phyloP scores from a whole-genome alignment of 2,329 filamentous ascomycete species.

The Cercospora brassicicola region DNA sequence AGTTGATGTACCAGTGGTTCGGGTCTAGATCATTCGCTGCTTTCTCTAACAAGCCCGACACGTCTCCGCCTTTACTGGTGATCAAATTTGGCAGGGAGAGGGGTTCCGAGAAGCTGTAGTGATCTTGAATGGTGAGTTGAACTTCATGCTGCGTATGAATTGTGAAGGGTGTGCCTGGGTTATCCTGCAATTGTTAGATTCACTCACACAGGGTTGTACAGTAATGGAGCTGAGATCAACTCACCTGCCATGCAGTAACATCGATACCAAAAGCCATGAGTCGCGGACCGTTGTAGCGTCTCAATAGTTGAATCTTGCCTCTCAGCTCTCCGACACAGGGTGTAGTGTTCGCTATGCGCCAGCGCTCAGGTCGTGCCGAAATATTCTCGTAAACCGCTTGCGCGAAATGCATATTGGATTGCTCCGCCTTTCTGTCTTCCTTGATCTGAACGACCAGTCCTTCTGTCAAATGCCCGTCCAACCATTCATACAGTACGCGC shows the following conservation, averaged over 20 bases:
- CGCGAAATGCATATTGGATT: constrained; percentile 42
- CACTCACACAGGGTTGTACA: neutral
- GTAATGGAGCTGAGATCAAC: neutral
- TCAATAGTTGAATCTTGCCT: constrained; percentile 41
- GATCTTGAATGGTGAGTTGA: constrained; percentile 49
- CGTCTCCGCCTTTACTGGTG: constrained; percentile 43
- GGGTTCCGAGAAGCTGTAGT: constrained; percentile 47
- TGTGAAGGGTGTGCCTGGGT: constrained; percentile 39
- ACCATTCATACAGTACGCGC: constrained; percentile 35
- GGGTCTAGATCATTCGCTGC: constrained; percentile 35
- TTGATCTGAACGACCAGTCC: constrained; percentile 41
- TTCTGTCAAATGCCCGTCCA: constrained; percentile 35
- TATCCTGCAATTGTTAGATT: constrained; percentile 29
- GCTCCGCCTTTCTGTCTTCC: constrained; percentile 37
- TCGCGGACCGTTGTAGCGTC: constrained; percentile 34
- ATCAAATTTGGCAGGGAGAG: constrained; percentile 45
- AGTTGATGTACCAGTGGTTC: constrained; percentile 47
- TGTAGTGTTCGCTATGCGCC: constrained; percentile 40
- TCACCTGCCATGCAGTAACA: constrained; percentile 35
- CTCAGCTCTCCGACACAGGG: constrained; percentile 38
- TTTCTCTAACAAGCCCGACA: constrained; percentile 42
- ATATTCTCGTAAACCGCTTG: constrained; percentile 39
- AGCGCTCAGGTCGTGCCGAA: constrained; percentile 29
- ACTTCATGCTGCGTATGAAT: constrained; percentile 43
- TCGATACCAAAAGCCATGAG: constrained; percentile 37